phyloP scores from a whole-genome alignment of 83 land plant species.

The Picea engelmannii region DNA sequence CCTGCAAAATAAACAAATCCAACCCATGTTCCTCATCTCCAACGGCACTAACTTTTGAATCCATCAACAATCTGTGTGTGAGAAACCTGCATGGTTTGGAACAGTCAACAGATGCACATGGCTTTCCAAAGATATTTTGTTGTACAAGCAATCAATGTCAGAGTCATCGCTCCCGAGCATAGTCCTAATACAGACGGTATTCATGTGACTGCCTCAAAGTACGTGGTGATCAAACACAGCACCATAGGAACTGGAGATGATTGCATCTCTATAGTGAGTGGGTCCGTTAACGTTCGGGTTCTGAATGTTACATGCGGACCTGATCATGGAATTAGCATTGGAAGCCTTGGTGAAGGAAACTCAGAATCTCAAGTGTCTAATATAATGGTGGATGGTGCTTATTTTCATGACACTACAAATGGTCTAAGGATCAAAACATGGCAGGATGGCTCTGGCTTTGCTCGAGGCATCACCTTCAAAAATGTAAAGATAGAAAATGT shows the following conservation, averaged over 20 bases:
- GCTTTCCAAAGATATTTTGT: conserved; percentile 33
- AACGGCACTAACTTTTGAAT: conserved; percentile 57
- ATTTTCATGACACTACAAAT: no score
- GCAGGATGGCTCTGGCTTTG: no score
- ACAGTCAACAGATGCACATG: conserved; percentile 74
- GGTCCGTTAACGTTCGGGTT: conserved; percentile 41
- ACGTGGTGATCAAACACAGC: conserved; percentile 33
- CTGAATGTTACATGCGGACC: conserved; percentile 68
- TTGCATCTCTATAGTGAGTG: conserved; percentile 73
- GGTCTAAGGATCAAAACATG: no score
- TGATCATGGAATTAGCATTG: conserved; percentile 92
- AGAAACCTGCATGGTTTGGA: conserved; percentile 27
- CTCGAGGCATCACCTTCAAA: no score
- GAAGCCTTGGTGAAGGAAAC: no score
- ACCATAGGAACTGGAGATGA: conserved; percentile 75
- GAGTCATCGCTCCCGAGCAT: conserved; percentile 46
- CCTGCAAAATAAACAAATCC: no score
- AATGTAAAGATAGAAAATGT: no score
- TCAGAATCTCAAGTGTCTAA: no score
- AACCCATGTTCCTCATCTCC: conserved; percentile 18
- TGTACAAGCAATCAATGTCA: conserved; percentile 47
- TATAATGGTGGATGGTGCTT: no score
- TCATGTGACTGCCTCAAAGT: conserved; percentile 51
- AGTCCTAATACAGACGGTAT: conserved; percentile 94
- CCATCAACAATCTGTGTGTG: conserved; percentile 51